Conservation (phyloP, 2,329 filamentous ascomycete species). For the Pyrenophora graminea region DNA sequence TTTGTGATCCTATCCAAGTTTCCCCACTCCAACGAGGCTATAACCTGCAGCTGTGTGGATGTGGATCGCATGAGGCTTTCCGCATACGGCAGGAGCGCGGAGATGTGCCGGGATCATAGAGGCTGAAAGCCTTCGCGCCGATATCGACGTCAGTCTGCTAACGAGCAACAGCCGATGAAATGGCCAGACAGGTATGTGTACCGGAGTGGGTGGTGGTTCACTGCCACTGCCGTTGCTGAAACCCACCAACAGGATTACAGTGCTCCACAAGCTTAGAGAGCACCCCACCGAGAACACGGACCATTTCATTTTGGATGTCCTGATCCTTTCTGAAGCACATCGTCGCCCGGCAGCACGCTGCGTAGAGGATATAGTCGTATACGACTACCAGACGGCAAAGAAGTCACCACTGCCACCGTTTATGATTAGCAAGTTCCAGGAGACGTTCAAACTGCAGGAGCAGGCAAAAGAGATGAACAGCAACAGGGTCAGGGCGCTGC, state of each 20-base stretch:
- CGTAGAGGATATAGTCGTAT: slow-evolving; percentile 77
- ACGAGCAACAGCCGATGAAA: slow-evolving; percentile 65
- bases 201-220: not conserved
- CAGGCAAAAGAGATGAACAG: slow-evolving; percentile 59
- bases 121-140: too few relatives aligned
- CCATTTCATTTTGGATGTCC: slow-evolving; percentile 63
- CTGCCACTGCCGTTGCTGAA: not conserved
- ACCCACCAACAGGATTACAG: slow-evolving; percentile 62
- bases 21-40: too few relatives aligned
- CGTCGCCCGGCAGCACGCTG: slow-evolving; percentile 74
- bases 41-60: too few relatives aligned
- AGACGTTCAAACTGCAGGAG: slow-evolving; percentile 66
- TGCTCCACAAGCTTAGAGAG: slow-evolving; percentile 75
- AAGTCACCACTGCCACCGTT: slow-evolving; percentile 64
- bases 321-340: slow-evolving; percentile 75
- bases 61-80: not conserved
- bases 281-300: slow-evolving; percentile 56
- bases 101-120: not conserved
- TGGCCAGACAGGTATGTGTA: slow-evolving; percentile 68
- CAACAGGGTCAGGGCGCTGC: slow-evolving; percentile 59
- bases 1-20: slow-evolving; percentile 19
- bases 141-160: not conserved
- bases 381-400: slow-evolving; percentile 67
- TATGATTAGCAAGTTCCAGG: slow-evolving; percentile 63
- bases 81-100: not conserved